Evolutionary conservation across 2,329 filamentous ascomycete genomes (phyloP).

Genomic region (Macrophomina pseudophaseolina): DNA sequence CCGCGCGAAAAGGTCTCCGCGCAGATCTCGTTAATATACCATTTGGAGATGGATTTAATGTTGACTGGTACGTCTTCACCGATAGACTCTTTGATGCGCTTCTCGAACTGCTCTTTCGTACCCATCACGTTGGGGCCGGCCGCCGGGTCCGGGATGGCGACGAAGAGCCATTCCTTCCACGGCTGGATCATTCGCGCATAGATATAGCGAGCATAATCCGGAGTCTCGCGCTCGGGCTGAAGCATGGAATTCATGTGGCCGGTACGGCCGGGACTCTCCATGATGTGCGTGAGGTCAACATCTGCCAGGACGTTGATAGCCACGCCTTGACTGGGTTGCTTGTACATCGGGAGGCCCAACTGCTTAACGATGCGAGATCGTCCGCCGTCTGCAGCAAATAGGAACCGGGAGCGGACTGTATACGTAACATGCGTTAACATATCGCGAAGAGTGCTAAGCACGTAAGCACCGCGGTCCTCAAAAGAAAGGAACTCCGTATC

Average conservation of each 20-base stretch:
- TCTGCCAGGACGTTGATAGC: conserved; percentile 58
- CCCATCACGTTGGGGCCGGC: no score
- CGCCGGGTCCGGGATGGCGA: conserved; percentile 32
- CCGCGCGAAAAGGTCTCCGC: conserved; percentile 26
- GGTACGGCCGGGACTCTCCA: conserved; percentile 54
- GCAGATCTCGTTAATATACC: conserved; percentile 29
- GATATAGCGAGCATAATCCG: conserved; percentile 56
- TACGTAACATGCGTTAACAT: conserved; percentile 46
- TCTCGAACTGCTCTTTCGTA: conserved; percentile 31
- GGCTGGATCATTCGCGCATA: conserved; percentile 66
- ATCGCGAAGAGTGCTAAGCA: conserved; percentile 45
- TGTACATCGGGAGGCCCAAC: conserved; percentile 53
- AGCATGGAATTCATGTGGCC: conserved; percentile 68
- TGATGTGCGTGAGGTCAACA: conserved; percentile 57
- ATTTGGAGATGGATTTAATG: conserved; percentile 11
- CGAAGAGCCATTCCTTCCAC: conserved; percentile 64
- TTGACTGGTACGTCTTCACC: conserved; percentile 4
- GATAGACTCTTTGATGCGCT: conserved; percentile 6
- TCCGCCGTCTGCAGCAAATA: conserved; percentile 65
- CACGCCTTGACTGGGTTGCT: conserved; percentile 52
- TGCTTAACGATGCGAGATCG: conserved; percentile 54
- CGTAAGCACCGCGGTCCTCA: conserved; percentile 34
- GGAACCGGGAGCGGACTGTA: conserved; percentile 57
- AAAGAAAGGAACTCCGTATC: conserved; percentile 44
- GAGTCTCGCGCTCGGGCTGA: conserved; percentile 58